A percentile compares a stretch with the other conserved stretches of the same genome.
Evolutionary conservation across 176 grass and related monocot genomes (phyloP).

Genomic region (Zizania latifolia): DNA sequence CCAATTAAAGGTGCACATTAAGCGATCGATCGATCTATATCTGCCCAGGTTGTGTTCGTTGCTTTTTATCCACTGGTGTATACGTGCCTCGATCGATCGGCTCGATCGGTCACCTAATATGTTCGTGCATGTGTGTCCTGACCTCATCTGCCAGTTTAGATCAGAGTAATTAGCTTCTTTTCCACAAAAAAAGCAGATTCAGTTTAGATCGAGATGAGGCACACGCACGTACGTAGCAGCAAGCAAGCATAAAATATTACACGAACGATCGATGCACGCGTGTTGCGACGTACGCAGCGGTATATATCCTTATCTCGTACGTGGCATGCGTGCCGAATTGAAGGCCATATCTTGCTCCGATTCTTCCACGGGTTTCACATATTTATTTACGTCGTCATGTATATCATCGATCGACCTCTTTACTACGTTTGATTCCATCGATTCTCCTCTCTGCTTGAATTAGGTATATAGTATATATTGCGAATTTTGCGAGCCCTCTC

Average conservation of each 20-base stretch:
- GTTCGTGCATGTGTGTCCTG: neutral
- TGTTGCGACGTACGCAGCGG: neutral
- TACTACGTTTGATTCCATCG: neutral
- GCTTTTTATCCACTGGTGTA: neutral
- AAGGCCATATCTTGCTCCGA: conserved; percentile 15
- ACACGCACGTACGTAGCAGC: neutral
- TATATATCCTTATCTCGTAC: conserved; percentile 23
- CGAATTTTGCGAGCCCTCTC: too few relatives aligned
- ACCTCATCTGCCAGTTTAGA: neutral
- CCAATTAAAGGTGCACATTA: neutral
- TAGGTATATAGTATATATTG: too few relatives aligned
- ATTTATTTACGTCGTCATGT: too few relatives aligned
- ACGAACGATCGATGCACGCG: neutral
- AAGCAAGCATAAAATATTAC: conserved; percentile 29
- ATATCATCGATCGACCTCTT: neutral
- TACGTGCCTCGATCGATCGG: too few relatives aligned
- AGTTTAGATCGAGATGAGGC: neutral
- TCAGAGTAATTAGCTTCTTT: neutral
- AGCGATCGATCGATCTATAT: neutral
- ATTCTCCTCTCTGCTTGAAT: too few relatives aligned
- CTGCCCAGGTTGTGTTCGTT: neutral
- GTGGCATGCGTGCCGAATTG: neutral
- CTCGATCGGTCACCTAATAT: too few relatives aligned
- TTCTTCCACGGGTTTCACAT: conserved; percentile 20
- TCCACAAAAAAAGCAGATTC: neutral